These are phyloP conservation scores for Penicillium argentinense DNA, from an alignment of 495 filamentous ascomycete species.

Conservation along the genomic window DNA sequence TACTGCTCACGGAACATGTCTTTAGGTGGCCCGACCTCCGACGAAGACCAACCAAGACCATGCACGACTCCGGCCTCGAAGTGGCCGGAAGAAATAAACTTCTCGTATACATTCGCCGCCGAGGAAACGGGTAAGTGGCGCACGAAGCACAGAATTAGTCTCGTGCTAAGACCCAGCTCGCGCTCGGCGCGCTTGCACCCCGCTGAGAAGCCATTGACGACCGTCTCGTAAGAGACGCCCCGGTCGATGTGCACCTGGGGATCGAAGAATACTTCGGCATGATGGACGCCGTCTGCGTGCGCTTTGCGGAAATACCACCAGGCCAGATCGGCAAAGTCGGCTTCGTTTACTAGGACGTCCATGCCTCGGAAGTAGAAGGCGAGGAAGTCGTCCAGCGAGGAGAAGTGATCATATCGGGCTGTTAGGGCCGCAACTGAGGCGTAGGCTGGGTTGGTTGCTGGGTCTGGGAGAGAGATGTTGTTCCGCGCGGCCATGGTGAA, in stretches of 20 bases:
- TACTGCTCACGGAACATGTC: slow-evolving; percentile 62
- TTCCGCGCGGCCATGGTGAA: slow-evolving; percentile 68
- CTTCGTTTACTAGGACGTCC: slow-evolving; percentile 56
- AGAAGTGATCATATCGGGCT: slow-evolving; percentile 61
- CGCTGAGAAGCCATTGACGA: slow-evolving; percentile 57
- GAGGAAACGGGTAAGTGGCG: slow-evolving; percentile 62
- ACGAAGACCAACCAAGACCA: slow-evolving; percentile 67
- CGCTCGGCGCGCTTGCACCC: slow-evolving; percentile 60
- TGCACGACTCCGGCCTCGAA: slow-evolving; percentile 54
- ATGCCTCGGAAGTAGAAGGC: slow-evolving; percentile 78
- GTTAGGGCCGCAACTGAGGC: slow-evolving; percentile 56
- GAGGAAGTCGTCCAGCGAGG: slow-evolving; percentile 75
- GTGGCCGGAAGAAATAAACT: slow-evolving; percentile 47
- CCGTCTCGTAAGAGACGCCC: slow-evolving; percentile 57
- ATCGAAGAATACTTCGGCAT: slow-evolving; percentile 81
- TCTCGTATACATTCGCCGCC: slow-evolving; percentile 48
- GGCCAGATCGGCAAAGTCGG: slow-evolving; percentile 72
- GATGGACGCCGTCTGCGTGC: slow-evolving; percentile 62
- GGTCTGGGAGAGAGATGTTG: slow-evolving; percentile 55
- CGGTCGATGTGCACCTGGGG: slow-evolving; percentile 71
- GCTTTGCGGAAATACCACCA: slow-evolving; percentile 71
- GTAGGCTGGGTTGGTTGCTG: slow-evolving; percentile 55
- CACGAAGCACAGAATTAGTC: slow-evolving; percentile 69
- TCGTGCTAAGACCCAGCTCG: slow-evolving; percentile 62
- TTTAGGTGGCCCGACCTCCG: slow-evolving; percentile 64